Evolutionary conservation across 2,329 filamentous ascomycete genomes (phyloP), one percentile per base, ranked within the genome.

Genomic region (Berkeleyomyces basicola): DNA sequence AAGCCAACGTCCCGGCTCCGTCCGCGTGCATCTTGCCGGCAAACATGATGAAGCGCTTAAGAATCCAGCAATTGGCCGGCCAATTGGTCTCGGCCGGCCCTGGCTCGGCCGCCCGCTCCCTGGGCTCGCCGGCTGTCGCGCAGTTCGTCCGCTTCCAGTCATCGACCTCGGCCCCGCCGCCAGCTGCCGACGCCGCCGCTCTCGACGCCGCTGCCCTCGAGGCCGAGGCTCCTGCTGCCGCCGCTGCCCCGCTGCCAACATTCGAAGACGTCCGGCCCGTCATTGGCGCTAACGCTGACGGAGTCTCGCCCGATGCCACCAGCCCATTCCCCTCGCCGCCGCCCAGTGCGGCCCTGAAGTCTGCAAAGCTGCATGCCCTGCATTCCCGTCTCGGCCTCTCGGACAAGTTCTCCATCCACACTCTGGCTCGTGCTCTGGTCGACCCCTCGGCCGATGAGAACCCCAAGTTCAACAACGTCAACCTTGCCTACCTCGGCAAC

Each of bases 361-460:
- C 92, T 57, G 85, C 90, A 66, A 97, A 96, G 77, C 86, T 99
- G 68, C 85, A 90, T 67, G 91, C 93, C 67, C 83, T 99, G 55
- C 91, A 96, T 74, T 89, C 91, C 69, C 88, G 93, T 73, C 82
- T 99, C 66, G 83, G 84, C 47, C 83, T 99, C 63, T 86, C 91
- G 33, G 80, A 82, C 66, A 88, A 87, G 74, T 81, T 97, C 66
- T 92, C 93, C 43, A 75, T 95, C 65, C 81, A 93, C 76, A 92
- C 88, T 4, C 82, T 99, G 67, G 91, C 89, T 65, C 84, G 92
- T 65, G 84, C 90, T 61, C 83, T 99, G 66, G 82, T 97, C 69
- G 88, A 96, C 72, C 77, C 85, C 40, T 91, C 91, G 23, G 92
- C 92, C 65, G 92, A 97, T 72, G 72, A 81, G 10, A 83, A 90